Evolutionary conservation across 306 rosid species (phyloP).

Genomic region (Cyclanthera cordifolia): DNA sequence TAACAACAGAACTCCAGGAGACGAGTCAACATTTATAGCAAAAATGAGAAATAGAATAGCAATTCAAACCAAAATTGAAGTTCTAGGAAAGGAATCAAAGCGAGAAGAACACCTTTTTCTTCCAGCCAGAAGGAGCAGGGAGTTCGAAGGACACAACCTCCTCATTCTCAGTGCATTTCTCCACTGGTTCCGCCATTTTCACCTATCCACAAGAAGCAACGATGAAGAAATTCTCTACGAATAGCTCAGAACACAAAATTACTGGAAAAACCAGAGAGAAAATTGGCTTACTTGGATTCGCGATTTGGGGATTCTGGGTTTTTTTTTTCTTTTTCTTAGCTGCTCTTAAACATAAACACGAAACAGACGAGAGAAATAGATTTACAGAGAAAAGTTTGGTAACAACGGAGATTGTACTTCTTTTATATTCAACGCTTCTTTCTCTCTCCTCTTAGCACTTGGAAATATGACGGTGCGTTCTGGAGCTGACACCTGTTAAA

Average conservation of each 20-base stretch:
- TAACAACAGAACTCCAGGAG: constrained; percentile 16
- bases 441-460: constrained; percentile 17
- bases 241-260: neutral
- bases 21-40: constrained; percentile 5
- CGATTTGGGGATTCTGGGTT: constrained; percentile 9
- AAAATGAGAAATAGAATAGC: constrained; percentile 9
- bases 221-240: constrained; percentile 3
- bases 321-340: neutral
- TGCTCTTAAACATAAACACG: neutral
- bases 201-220: constrained; percentile 35
- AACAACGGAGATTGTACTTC: neutral
- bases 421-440: neutral
- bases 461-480: constrained; percentile 17
- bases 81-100: neutral
- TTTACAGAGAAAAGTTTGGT: neutral
- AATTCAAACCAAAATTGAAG: constrained; percentile 4
- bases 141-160: constrained; percentile 60
- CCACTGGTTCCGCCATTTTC: constrained; percentile 73
- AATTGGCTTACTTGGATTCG: neutral
- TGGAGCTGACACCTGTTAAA: constrained; percentile 19
- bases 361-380: neutral
- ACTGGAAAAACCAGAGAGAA: neutral
- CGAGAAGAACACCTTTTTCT: constrained; percentile 52
- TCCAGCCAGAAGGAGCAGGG: constrained; percentile 96
- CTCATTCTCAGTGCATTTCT: constrained; percentile 43